Percentiles rank a stretch among this genome's conserved stretches.
Conservation (phyloP, 495 filamentous ascomycete species). For the Wilcoxina mikolae region DNA sequence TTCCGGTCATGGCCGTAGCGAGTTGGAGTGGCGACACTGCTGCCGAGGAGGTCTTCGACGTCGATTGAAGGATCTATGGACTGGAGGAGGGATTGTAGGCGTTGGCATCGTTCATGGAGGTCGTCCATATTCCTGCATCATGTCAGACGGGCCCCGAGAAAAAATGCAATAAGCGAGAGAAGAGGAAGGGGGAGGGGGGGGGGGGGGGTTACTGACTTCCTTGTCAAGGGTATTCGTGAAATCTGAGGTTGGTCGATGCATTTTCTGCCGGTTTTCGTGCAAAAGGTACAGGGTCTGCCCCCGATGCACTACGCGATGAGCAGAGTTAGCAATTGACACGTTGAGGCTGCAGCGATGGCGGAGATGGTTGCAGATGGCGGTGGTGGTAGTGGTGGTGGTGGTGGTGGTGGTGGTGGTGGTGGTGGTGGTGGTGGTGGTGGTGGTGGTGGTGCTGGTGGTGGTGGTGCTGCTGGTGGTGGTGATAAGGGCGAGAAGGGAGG, state of each 20-base stretch:
- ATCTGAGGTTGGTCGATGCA: constrained; percentile 28
- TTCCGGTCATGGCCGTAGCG: constrained; percentile 11
- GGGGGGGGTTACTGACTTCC: constrained; percentile 29
- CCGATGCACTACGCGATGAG: constrained; percentile 19
- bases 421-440: not conserved
- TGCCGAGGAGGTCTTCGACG: constrained; percentile 22
- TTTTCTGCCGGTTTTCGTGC: constrained; percentile 18
- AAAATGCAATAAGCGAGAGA: not conserved
- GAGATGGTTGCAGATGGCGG: not conserved
- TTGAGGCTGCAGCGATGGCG: not conserved
- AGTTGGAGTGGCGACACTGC: constrained; percentile 8
- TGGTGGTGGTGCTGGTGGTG: not conserved
- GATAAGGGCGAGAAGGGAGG: not conserved
- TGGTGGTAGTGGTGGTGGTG: not conserved
- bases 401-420: not conserved
- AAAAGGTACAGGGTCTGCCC: constrained; percentile 28
- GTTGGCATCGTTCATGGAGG: constrained; percentile 25
- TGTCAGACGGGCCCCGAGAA: not conserved
- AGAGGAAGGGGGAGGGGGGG: too few relatives aligned
- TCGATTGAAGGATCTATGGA: constrained; percentile 28
- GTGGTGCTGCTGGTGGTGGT: not conserved
- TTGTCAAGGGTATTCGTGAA: constrained; percentile 28
- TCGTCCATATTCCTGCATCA: constrained; percentile 27
- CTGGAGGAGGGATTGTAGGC: constrained; percentile 25
- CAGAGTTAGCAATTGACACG: not conserved